phyloP scores from a whole-genome alignment of 2,329 filamentous ascomycete genomes.

The Fusarium subglutinans region DNA sequence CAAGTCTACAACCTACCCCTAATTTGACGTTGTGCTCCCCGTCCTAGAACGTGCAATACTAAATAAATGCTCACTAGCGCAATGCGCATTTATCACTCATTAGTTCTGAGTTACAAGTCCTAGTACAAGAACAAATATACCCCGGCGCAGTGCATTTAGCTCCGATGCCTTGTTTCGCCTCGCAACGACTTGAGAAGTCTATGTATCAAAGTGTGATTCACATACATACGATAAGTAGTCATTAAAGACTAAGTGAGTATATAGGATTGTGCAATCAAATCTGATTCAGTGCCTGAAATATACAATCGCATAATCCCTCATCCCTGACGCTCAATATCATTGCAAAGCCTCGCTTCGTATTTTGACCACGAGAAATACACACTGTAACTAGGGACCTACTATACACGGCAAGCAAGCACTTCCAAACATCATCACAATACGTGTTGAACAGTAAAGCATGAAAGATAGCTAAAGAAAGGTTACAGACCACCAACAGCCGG shows the following conservation, averaged over 20 bases:
- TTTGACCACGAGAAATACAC: not conserved
- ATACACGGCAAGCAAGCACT: not conserved
- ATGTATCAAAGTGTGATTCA: not conserved
- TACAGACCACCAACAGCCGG: constrained; percentile 12
- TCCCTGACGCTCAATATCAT: not conserved
- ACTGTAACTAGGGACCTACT: not conserved
- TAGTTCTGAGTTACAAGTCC: not conserved
- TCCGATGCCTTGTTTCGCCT: not conserved
- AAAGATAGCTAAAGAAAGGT: constrained; percentile 31
- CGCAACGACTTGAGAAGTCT: not conserved
- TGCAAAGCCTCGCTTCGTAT: not conserved
- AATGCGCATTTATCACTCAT: not conserved
- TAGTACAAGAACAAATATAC: not conserved
- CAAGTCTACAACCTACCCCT: not conserved
- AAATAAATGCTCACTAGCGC: not conserved
- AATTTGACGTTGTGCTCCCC: not conserved
- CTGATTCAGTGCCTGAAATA: not conserved
- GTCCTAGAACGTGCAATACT: not conserved
- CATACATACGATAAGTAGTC: not conserved
- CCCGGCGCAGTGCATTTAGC: not conserved
- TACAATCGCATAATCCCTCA: not conserved
- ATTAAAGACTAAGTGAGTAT: not conserved
- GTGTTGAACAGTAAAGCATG: constrained; percentile 18
- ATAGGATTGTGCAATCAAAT: not conserved
- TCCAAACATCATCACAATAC: constrained; percentile 20